Base-by-base conservation (phyloP, 169 alveolate genomes). In the Babesia sp. region DNA sequence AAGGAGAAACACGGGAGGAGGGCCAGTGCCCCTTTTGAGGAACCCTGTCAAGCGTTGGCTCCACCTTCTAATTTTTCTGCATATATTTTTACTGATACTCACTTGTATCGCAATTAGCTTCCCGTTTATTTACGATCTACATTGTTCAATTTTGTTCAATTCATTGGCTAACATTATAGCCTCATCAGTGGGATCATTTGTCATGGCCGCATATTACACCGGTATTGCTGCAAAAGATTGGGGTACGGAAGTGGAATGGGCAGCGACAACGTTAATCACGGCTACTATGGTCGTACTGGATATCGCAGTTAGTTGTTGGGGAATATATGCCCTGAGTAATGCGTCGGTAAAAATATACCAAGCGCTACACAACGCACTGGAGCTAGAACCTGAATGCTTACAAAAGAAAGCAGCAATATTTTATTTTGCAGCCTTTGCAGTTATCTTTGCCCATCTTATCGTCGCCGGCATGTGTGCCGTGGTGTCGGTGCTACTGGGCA, bases 241-340 rank as follows among this genome's bases (percentile, higher is more conserved):
- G 78, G 83, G 90, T 4, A 88, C 93, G 14, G 93, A 88, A 55
- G 66, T 51, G 20, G 93, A 84, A 54, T 88, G 93, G 93, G 66
- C 72, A 24, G 26, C 59, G 41, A 85, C 87, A 16, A 81, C 90
- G 8, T 31, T 64, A 16, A 71, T 83, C 29, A 73, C 93, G 45
- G 87, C 82, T 11, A 78, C 88, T 41, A 69, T 88, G 78, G 90
- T 79, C 24, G 77, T 88, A 31, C 61, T 88, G 12, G 93, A 88
- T 50, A 71, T 84, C 20, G 37, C 55, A 31, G 71, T 86, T 41
- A 82, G 91, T 45, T 84, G 83, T 56, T 81, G 87, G 88, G 69
- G 87, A 59, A 64, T 84, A 66, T 88, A 78, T 77, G 61, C 66
- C 39, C 73, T 83, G 72, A 51, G 75, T 63, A 74, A 59, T 55